phyloP scores from a whole-genome alignment of 805 yeast species.

The Saturnispora dispora region DNA sequence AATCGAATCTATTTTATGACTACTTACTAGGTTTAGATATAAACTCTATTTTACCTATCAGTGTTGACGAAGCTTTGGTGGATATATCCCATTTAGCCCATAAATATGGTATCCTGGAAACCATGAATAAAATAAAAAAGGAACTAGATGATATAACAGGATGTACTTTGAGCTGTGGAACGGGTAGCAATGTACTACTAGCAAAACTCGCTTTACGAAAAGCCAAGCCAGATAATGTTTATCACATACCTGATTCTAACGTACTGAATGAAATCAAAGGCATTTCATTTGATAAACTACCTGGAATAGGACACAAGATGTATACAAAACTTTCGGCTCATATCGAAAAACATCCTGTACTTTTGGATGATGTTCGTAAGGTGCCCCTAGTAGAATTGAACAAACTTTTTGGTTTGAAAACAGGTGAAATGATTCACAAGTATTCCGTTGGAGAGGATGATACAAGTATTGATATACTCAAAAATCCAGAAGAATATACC shows the following conservation, averaged over 20 bases:
- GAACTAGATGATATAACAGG: conserved; percentile 36
- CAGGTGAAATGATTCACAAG: conserved; percentile 54
- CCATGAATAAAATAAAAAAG: conserved; percentile 31
- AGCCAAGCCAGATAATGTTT: conserved; percentile 76
- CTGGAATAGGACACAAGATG: conserved; percentile 55
- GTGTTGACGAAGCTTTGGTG: conserved; percentile 85
- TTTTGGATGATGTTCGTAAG: conserved; percentile 32
- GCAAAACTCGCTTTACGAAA: conserved; percentile 65
- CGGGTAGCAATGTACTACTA: conserved; percentile 60
- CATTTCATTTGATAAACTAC: conserved; percentile 35
- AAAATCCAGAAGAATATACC: conserved; percentile 39
- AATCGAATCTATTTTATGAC: conserved; percentile 58
- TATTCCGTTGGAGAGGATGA: conserved; percentile 62
- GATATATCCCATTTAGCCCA: conserved; percentile 38
- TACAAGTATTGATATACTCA: conserved; percentile 46
- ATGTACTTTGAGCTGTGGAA: conserved; percentile 75
- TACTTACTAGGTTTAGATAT: conserved; percentile 38
- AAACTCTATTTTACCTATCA: conserved; percentile 64
- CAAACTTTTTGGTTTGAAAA: conserved; percentile 54
- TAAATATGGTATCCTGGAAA: conserved; percentile 15
- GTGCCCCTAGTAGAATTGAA: conserved; percentile 31
- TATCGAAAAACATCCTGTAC: conserved; percentile 15
- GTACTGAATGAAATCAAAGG: conserved; percentile 28
- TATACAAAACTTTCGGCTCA: conserved; percentile 34
- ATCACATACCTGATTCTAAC: conserved; percentile 25